Percentiles rank a stretch among this genome's conserved stretches.
Conservation (phyloP, 345 rosid genomes). For the Schrenkiella parvula region DNA sequence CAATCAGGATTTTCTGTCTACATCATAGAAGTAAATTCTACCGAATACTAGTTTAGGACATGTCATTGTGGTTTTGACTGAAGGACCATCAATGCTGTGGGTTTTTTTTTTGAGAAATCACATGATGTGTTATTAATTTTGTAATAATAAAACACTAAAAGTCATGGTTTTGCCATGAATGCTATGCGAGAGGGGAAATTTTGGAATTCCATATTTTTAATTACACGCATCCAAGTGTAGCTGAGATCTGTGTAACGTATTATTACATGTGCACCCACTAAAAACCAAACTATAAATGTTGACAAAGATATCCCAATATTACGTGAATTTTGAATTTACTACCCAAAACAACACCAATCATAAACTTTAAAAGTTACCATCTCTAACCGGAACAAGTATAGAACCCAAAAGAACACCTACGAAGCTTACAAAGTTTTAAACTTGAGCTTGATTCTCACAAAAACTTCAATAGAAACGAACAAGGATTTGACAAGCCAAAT, state of each 20-base stretch:
- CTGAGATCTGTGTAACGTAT: conserved; percentile 6
- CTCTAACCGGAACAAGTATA: neutral
- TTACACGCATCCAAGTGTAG: conserved; percentile 13
- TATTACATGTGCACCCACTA: neutral
- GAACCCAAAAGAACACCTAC: neutral
- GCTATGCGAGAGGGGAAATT: neutral
- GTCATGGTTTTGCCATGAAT: neutral
- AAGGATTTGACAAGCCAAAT: neutral
- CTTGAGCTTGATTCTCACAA: neutral
- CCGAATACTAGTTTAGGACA: neutral
- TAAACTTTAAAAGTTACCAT: neutral
- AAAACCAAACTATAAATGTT: neutral
- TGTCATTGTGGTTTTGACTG: neutral
- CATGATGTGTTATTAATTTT: neutral
- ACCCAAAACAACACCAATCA: too few species aligned
- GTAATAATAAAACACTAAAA: neutral
- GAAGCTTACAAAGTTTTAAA: neutral
- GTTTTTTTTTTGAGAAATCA: neutral
- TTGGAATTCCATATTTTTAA: too few species aligned
- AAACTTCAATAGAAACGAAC: neutral
- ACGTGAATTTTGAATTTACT: too few species aligned
- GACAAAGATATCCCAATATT: too few species aligned
- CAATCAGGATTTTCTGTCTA: neutral
- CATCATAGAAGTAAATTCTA: neutral
- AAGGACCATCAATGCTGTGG: neutral